These are phyloP conservation scores for Neurospora sp. DNA, from an alignment of 2,329 filamentous ascomycete species.

Conservation along the genomic window DNA sequence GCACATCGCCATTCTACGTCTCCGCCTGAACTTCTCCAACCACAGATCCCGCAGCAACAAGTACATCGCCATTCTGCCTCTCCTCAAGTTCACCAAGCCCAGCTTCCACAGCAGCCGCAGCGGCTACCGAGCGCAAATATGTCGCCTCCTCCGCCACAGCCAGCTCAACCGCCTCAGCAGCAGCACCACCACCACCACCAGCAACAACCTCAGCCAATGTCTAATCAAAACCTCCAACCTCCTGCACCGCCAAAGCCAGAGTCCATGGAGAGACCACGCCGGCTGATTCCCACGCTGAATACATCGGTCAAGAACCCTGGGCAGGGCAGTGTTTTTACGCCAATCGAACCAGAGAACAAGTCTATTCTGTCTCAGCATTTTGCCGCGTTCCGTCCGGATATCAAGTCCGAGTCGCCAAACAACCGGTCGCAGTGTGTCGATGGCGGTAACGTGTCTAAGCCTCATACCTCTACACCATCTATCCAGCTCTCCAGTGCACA, in stretches of 20 bases:
- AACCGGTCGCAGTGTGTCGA: constrained; percentile 56
- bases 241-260: constrained; percentile 39
- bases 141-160: constrained; percentile 44
- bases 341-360: constrained; percentile 75
- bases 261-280: constrained; percentile 27
- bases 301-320: constrained; percentile 53
- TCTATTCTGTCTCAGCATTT: constrained; percentile 82
- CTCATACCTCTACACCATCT: constrained; percentile 42
- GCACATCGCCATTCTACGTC: constrained; percentile 34
- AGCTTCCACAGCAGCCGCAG: constrained; percentile 35
- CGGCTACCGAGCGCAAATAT: constrained; percentile 36
- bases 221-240: constrained; percentile 41
- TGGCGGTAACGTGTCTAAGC: constrained; percentile 44
- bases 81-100: constrained; percentile 45
- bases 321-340: constrained; percentile 90
- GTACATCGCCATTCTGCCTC: constrained; percentile 35
- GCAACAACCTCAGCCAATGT: constrained; percentile 20
- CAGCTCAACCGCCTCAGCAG: constrained; percentile 24
- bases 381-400: constrained; percentile 52
- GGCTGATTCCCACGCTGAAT: constrained; percentile 35
- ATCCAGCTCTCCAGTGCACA: constrained; percentile 40
- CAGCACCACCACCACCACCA: constrained; percentile 23
- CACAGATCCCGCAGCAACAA: not conserved
- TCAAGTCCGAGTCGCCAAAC: constrained; percentile 28
- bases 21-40: not conserved